Evolutionary conservation across 305 asterid genomes (phyloP), one percentile per base, ranked within the genome.

Genomic region (Rubia tinctorum): DNA sequence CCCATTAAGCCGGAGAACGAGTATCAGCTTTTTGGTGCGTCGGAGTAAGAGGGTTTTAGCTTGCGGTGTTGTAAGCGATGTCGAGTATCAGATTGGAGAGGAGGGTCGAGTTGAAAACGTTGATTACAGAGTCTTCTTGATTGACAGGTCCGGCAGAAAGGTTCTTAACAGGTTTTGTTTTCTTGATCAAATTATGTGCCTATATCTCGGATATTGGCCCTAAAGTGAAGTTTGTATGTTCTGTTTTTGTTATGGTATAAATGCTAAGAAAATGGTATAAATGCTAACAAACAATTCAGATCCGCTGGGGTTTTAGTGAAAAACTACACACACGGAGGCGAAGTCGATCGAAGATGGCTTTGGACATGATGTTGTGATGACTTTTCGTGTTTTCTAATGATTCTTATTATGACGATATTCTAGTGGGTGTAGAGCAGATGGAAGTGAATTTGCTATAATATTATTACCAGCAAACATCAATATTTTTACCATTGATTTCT

Each of bases 361-460:
- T n/a, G n/a, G n/a, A n/a, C n/a, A n/a, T n/a, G n/a, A n/a, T n/a
- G n/a, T n/a, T n/a, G n/a, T n/a, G n/a, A 23, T 11, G 15, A 7
- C 68, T 27, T 30, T 30, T 30, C 3, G 34, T 53, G 34, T 70
- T 78, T 37, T 15, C 67, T 55, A 66, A 81, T 37, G 66, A 76
- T 75, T 63, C 75, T 71, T 73, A 37, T 80, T 59, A 65, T 66
- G 75, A 68, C 83, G 47, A 65, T 71, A 68, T 80, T 76, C 59
- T 88, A 93, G 98, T 79, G 98, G 98, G 49, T 93, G 97, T 87
- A 87, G 98, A 79, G 87, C 96, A 55, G 98, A 93, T 82, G 98
- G 97, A 64, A 91, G 97, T 80, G 98, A 93, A 93, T 97, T 95
- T 82, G 98, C 98, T 69, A 87, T 93, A 70, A 88, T 93, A 85